Conservation (phyloP, 2,329 filamentous ascomycete species). For the Penicillium sp. region DNA sequence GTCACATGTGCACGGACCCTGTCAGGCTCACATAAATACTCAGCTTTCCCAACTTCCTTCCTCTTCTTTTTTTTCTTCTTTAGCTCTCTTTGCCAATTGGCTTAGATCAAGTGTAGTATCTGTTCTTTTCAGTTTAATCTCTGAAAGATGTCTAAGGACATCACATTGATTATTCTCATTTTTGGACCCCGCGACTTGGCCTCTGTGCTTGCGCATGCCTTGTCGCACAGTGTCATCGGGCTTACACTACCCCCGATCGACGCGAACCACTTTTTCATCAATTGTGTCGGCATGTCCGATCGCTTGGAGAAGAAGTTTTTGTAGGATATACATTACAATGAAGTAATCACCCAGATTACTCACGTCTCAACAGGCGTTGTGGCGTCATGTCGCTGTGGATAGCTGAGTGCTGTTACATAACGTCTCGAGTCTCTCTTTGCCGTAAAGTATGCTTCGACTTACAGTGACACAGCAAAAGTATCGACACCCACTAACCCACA, state of each 20-base stretch:
- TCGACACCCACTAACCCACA: no score
- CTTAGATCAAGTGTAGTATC: constrained; percentile 97
- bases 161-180: constrained; percentile 80
- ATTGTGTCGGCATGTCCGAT: constrained; percentile 51
- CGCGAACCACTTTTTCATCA: constrained; percentile 64
- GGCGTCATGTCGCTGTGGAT: no score
- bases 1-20: constrained; percentile 22
- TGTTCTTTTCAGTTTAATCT: constrained; percentile 98
- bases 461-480: no score
- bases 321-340: no score
- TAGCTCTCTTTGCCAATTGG: constrained; percentile 57
- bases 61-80: constrained; percentile 46
- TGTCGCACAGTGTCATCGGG: constrained; percentile 68
- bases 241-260: constrained; percentile 73
- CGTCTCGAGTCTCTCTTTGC: background rate
- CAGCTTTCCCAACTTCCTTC: constrained; percentile 23
- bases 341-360: no score
- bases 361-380: no score
- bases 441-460: background rate
- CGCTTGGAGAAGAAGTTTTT: constrained; percentile 56
- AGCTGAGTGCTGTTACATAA: no score
- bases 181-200: constrained; percentile 57
- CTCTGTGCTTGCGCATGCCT: constrained; percentile 72
- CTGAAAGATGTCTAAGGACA: constrained; percentile 75
- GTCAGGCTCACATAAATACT: constrained; percentile 30